phyloP scores from a whole-genome alignment of 2,329 filamentous ascomycete genomes.

The Rosellinia necatrix region DNA sequence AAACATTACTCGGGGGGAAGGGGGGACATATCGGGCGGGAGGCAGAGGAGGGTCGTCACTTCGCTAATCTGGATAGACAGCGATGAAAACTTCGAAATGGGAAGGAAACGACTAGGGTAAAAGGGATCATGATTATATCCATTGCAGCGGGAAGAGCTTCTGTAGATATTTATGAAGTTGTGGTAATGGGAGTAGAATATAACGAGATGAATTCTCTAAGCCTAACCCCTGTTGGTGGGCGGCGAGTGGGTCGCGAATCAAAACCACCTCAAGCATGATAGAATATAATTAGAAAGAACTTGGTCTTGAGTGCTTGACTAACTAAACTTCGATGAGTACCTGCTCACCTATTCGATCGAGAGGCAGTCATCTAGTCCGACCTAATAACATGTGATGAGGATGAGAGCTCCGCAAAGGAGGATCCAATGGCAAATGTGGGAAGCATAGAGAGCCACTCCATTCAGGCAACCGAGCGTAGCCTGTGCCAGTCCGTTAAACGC shows the following conservation, averaged over 20 bases:
- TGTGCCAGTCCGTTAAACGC: constrained; percentile 8
- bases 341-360: constrained; percentile 3
- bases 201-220: background rate
- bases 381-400: constrained; percentile 1
- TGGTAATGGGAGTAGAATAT: constrained; percentile 13
- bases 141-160: background rate
- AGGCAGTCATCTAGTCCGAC: background rate
- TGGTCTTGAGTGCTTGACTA: background rate
- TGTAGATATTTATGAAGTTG: constrained; percentile 21
- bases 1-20: constrained; percentile 13
- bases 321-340: background rate
- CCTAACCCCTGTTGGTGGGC: too few species aligned
- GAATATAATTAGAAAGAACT: background rate
- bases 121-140: constrained; percentile 6
- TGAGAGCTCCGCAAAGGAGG: background rate
- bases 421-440: background rate
- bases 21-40: constrained; percentile 1
- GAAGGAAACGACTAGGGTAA: constrained; percentile 12
- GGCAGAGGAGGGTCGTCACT: background rate
- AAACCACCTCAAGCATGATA: background rate
- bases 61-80: constrained; percentile 16
- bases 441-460: background rate
- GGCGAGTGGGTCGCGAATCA: too few species aligned
- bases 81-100: background rate
- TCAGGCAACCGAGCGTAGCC: constrained; percentile 1